A percentile compares a stretch with the other conserved stretches of the same genome.
These are phyloP conservation scores for Rasamsonia emersonii DNA, from an alignment of 2,329 filamentous ascomycete species.

Conservation along the genomic window DNA sequence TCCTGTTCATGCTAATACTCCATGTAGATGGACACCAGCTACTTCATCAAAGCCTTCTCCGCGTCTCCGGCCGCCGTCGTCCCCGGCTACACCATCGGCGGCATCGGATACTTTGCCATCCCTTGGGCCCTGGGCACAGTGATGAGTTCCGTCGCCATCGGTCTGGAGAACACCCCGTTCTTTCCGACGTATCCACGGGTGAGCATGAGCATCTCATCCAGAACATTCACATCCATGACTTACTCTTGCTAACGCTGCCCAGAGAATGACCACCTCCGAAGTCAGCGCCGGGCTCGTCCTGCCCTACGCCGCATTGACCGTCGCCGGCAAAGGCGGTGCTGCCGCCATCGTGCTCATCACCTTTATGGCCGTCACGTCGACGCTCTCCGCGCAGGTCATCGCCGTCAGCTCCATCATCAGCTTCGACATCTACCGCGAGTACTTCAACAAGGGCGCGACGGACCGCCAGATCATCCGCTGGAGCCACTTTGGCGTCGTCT, in stretches of 20 bases:
- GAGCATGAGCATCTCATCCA: slow-evolving; percentile 4
- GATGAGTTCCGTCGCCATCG: slow-evolving; percentile 42
- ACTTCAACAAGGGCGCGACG: slow-evolving; percentile 39
- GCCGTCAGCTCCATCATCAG: slow-evolving; percentile 47
- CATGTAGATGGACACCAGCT: slow-evolving; percentile 42
- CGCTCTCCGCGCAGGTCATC: slow-evolving; percentile 45
- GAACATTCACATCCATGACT: not conserved
- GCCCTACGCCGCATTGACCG: slow-evolving; percentile 30
- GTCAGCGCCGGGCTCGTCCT: slow-evolving; percentile 30
- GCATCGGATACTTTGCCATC: slow-evolving; percentile 47
- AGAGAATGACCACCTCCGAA: slow-evolving; percentile 30
- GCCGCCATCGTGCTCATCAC: slow-evolving; percentile 29
- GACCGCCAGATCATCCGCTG: slow-evolving; percentile 44
- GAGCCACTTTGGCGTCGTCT: slow-evolving; percentile 46
- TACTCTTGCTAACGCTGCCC: not conserved
- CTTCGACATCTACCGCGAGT: slow-evolving; percentile 47
- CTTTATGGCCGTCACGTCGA: slow-evolving; percentile 39
- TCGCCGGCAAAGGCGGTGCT: slow-evolving; percentile 32
- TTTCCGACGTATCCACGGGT: slow-evolving; percentile 48
- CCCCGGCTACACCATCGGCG: slow-evolving; percentile 45
- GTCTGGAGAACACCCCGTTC: slow-evolving; percentile 37
- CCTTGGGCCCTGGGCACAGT: slow-evolving; percentile 47
- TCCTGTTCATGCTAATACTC: not conserved
- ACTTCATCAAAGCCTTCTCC: slow-evolving; percentile 47
- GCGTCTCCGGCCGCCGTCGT: slow-evolving; percentile 41